Conservation (phyloP, 768 basidiomycete species). For the Fistulinella prunicolor region DNA sequence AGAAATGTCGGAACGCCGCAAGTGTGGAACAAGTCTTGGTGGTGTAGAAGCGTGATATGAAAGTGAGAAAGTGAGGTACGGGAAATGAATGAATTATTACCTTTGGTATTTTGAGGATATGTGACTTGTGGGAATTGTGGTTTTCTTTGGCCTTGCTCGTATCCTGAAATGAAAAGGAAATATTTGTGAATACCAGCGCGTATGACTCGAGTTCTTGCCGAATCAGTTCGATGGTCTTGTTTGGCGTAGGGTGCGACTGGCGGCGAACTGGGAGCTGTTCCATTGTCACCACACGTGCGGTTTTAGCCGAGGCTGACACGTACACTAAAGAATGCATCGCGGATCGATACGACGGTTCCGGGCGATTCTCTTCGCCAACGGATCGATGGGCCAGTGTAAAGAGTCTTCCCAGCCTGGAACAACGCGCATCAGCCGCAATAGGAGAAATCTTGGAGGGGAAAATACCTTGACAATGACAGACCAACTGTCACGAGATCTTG, state of each 20-base stretch:
- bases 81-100: slow-evolving; percentile 38
- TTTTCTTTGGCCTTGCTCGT: slow-evolving; percentile 37
- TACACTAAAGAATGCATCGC: slow-evolving; percentile 91
- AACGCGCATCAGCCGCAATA: not conserved
- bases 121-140: slow-evolving; percentile 37
- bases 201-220: slow-evolving; percentile 70
- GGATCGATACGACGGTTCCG: slow-evolving; percentile 81
- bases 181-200: slow-evolving; percentile 68
- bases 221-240: slow-evolving; percentile 62
- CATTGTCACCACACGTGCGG: slow-evolving; percentile 4
- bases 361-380: slow-evolving; percentile 69
- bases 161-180: slow-evolving; percentile 68
- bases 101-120: slow-evolving; percentile 61
- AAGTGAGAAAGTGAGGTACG: not conserved
- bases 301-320: slow-evolving; percentile 21
- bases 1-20: slow-evolving; percentile 67
- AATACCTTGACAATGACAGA: slow-evolving; percentile 75
- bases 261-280: slow-evolving; percentile 78
- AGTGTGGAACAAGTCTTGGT: slow-evolving; percentile 63
- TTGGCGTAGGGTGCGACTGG: slow-evolving; percentile 58
- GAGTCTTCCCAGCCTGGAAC: slow-evolving; percentile 56
- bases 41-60: slow-evolving; percentile 20
- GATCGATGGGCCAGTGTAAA: slow-evolving; percentile 72
- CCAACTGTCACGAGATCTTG: slow-evolving; percentile 61
- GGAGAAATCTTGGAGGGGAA: not conserved